Conservation (phyloP, 1,284 basidiomycete genomes). For the Cryptococcus sp. region DNA sequence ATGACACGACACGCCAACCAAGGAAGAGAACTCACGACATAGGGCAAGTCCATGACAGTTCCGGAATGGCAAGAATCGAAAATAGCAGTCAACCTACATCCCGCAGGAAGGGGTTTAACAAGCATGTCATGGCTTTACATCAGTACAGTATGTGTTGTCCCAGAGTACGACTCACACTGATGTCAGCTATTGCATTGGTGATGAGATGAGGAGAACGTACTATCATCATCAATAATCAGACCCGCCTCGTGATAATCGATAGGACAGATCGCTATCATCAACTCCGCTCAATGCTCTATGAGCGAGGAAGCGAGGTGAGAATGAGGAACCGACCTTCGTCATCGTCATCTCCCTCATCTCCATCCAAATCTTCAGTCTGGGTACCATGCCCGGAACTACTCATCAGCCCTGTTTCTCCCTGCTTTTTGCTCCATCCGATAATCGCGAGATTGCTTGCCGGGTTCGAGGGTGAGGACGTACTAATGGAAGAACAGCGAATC, state of each 20-base stretch:
- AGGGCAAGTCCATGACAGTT: conserved; percentile 51
- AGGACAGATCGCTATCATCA: conserved; percentile 69
- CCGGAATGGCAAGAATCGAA: conserved; percentile 62
- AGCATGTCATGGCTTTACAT: conserved; percentile 52
- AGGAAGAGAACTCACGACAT: conserved; percentile 51
- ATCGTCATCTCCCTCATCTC: conserved; percentile 56
- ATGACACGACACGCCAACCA: too few relatives aligned
- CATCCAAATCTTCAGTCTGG: conserved; percentile 65
- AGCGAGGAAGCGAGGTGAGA: too few relatives aligned
- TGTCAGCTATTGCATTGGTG: not conserved
- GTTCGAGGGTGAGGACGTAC: conserved; percentile 51
- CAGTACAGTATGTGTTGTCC: not conserved
- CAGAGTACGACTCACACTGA: conserved; percentile 14
- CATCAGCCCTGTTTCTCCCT: conserved; percentile 1
- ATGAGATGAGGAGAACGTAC: conserved; percentile 33
- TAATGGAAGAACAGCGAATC: conserved; percentile 90
- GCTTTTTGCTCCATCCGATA: not conserved
- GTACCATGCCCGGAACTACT: conserved; percentile 69
- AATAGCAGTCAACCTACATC: conserved; percentile 81
- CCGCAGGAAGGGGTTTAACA: conserved; percentile 62
- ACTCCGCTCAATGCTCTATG: conserved; percentile 2
- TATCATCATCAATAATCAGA: conserved; percentile 78
- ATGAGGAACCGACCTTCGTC: conserved; percentile 53
- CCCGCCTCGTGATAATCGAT: conserved; percentile 67
- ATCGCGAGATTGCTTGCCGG: not conserved